Evolutionary conservation across 2,329 filamentous ascomycete genomes (phyloP).

Genomic region (Pseudogymnoascus sp.): DNA sequence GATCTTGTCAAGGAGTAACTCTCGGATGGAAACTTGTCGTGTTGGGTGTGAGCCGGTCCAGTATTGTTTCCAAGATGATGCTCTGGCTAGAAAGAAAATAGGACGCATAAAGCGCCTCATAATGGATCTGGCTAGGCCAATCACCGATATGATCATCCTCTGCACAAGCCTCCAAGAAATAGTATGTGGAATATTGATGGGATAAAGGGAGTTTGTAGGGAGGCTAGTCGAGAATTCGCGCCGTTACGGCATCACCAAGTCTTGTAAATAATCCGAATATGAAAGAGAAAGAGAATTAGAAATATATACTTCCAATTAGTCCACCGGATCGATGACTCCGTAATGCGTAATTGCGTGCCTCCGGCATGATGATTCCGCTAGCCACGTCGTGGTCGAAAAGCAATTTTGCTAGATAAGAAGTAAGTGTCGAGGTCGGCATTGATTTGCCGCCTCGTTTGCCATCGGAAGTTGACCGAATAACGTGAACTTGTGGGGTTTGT

Average conservation of each 20-base stretch:
- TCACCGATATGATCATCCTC: not conserved
- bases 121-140: constrained; percentile 1
- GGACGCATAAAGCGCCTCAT: constrained; percentile 5
- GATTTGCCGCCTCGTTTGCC: not conserved
- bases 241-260: not conserved
- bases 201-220: not conserved
- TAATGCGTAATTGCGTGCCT: not conserved
- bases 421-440: not conserved
- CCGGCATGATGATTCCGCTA: not conserved
- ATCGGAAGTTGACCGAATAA: constrained; percentile 9
- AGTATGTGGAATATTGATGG: not conserved
- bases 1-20: not conserved
- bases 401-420: not conserved
- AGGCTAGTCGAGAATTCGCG: not conserved
- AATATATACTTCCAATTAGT: not conserved
- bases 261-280: not conserved
- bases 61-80: constrained; percentile 4
- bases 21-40: not conserved
- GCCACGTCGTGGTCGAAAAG: not conserved
- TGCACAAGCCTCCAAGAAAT: not conserved
- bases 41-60: not conserved
- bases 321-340: not conserved
- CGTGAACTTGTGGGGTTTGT: not conserved
- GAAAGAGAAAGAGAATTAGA: not conserved
- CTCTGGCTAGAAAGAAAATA: constrained; percentile 1